Evolutionary conservation across 1,139 yeast genomes (phyloP).

Genomic region (Taphrina flavorubra): DNA sequence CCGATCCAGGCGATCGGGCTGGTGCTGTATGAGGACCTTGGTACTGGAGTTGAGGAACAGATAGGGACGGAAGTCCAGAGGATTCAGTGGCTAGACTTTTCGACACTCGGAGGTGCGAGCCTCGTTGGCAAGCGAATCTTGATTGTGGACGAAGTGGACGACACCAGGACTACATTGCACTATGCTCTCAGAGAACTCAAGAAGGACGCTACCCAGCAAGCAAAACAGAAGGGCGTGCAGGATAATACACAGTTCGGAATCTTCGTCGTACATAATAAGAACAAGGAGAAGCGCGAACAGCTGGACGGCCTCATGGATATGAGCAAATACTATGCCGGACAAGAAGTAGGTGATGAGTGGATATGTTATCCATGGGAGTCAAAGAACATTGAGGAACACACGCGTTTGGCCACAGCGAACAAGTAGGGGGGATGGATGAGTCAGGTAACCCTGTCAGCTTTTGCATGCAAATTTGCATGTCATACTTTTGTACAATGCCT

Average conservation of each 20-base stretch:
- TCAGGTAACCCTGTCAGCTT: no score
- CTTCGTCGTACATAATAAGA: slow-evolving; percentile 91
- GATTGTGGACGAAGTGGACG: slow-evolving; percentile 94
- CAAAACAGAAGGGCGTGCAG: slow-evolving; percentile 59
- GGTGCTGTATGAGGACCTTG: slow-evolving; percentile 79
- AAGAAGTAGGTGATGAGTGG: slow-evolving; percentile 91
- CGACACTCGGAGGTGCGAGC: slow-evolving; percentile 61
- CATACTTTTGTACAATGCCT: slow-evolving; percentile 7
- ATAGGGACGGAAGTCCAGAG: slow-evolving; percentile 87
- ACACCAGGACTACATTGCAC: slow-evolving; percentile 91
- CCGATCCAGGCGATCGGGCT: slow-evolving; percentile 93
- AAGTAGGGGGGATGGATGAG: not conserved
- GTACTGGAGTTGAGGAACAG: slow-evolving; percentile 55
- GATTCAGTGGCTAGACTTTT: slow-evolving; percentile 94
- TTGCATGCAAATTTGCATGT: not conserved
- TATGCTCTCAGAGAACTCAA: slow-evolving; percentile 86
- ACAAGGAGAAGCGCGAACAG: slow-evolving; percentile 83
- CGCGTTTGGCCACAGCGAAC: slow-evolving; percentile 23
- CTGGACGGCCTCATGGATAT: slow-evolving; percentile 69
- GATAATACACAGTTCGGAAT: slow-evolving; percentile 77
- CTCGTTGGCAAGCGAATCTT: slow-evolving; percentile 80
- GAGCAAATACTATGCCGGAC: slow-evolving; percentile 80
- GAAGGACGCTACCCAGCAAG: slow-evolving; percentile 74
- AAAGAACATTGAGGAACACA: slow-evolving; percentile 35
- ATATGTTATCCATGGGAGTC: slow-evolving; percentile 75